Conservation (phyloP, 371 early-diverging fungal species). For the Mucor mucedo region DNA sequence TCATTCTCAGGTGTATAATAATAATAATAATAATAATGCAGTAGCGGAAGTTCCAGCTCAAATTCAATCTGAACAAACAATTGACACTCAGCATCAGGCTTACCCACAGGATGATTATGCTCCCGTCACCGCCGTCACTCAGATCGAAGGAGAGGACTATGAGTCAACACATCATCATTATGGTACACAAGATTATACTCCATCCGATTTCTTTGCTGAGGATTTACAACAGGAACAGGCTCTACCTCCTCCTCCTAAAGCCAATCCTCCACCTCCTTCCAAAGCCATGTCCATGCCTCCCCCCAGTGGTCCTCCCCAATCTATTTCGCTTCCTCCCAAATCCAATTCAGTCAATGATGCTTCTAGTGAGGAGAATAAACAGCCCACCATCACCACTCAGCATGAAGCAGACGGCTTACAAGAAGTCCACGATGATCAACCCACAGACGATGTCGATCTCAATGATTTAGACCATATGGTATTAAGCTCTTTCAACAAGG, state of each 20-base stretch:
- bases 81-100: constrained; percentile 17
- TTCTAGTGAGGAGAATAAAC: too few species aligned
- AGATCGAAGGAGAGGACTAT: constrained; percentile 1
- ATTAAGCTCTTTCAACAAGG: constrained; percentile 9
- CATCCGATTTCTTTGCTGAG: constrained; percentile 1
- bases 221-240: constrained; percentile 6
- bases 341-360: too few species aligned
- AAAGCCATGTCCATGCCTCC: not conserved
- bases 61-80: constrained; percentile 24
- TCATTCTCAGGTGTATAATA: constrained; percentile 3
- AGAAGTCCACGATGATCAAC: not conserved
- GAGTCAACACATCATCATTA: constrained; percentile 5
- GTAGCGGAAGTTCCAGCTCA: constrained; percentile 23
- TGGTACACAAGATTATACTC: not conserved
- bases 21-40: constrained; percentile 4
- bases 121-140: not conserved
- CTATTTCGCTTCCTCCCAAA: not conserved
- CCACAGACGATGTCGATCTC: constrained; percentile 4
- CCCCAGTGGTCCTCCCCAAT: not conserved
- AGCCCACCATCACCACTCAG: too few species aligned
- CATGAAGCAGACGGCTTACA: not conserved
- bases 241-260: not conserved
- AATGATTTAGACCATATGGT: constrained; percentile 32
- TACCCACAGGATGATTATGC: constrained; percentile 11
- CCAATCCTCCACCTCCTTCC: not conserved